Evolutionary conservation across 2,329 filamentous ascomycete species (phyloP), one percentile per base, ranked within the genome.

Genomic region (Colletotrichum sojae): DNA sequence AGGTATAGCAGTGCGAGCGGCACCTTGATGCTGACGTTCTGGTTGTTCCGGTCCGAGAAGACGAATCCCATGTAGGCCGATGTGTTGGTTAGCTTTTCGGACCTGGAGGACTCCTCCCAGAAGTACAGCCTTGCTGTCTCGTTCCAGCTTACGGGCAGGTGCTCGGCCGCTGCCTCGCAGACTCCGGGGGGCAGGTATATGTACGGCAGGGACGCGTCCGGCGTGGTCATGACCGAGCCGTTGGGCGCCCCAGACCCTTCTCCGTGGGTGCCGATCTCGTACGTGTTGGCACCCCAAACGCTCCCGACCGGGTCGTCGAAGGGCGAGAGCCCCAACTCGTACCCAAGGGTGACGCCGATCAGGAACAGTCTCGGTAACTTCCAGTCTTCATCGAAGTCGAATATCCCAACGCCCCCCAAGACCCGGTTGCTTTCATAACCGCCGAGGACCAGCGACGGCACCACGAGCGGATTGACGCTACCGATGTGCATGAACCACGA

Each of bases 11-110:
- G 27, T 10, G 27, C 27, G 27, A 31, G 6, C 5, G 27, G 27
- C 27, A 31, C 27, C 48, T 61, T 53, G 20, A 61, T 31, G 18
- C 36, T 61, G 20, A 53, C 18, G 15, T 61, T 61, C 2, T 25
- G 9, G 5, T 15, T 22, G 4, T n/a, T 12, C 20, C 40, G 12
- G n/a, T 61, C 48, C 2, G 18, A 15, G 10, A 61, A 53, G 9
- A 53, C 48, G 13, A 61, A 61, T 2, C n/a, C 4, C 58, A 61
- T 61, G 48, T 53, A 61, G 5, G 58, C 36, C 10, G 58, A 36
- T 2, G 58, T 27, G 36, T 43, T 53, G 39, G 45, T 15, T 4
- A 61, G 20, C 10, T 31, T 8, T 5, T 10, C 2, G 27, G 27
- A 31, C 27, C 27, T 27, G 58, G 3, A 13, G 5, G 31, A n/a